Percentiles rank a stretch among this genome's conserved stretches.
Conservation (phyloP, 1,284 basidiomycete genomes). For the Wallemia ichthyophaga region DNA sequence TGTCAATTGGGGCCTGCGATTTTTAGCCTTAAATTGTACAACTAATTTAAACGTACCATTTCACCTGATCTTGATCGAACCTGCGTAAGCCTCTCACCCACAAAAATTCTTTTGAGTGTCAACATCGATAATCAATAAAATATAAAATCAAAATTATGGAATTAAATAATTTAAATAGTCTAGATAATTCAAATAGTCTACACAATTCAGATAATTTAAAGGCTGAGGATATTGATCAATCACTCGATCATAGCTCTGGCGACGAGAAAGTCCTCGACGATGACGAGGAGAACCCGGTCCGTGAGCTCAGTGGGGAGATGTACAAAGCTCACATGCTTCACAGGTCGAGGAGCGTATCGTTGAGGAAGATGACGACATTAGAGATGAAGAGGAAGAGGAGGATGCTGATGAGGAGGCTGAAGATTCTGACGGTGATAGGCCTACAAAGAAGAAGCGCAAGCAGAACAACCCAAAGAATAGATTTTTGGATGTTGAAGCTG, state of each 20-base stretch:
- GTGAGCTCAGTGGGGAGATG: constrained; percentile 5
- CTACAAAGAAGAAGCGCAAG: constrained; percentile 27
- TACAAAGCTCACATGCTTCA: neutral
- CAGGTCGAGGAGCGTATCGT: neutral
- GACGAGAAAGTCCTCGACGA: constrained; percentile 7
- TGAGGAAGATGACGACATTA: constrained; percentile 3
- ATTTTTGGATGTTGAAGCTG: constrained; percentile 85
- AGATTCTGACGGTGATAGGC: constrained; percentile 18
- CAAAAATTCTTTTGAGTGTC: no score
- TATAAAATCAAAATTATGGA: neutral
- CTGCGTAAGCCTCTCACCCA: no score
- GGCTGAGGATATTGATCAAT: constrained; percentile 8
- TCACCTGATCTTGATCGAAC: no score
- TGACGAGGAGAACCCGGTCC: constrained; percentile 5
- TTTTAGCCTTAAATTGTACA: no score
- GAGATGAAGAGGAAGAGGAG: constrained; percentile 8
- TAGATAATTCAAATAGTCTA: constrained; percentile 5
- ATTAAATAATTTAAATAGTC: constrained; percentile 5
- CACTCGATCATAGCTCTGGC: constrained; percentile 6
- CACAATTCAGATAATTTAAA: constrained; percentile 7
- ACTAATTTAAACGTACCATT: neutral
- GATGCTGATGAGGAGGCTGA: constrained; percentile 11
- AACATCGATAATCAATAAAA: neutral
- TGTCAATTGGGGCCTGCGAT: constrained; percentile 1
- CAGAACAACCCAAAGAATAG: constrained; percentile 30